Evolutionary conservation across 1,139 yeast genomes (phyloP).

Genomic region (Casaregolazyma suthepensis): DNA sequence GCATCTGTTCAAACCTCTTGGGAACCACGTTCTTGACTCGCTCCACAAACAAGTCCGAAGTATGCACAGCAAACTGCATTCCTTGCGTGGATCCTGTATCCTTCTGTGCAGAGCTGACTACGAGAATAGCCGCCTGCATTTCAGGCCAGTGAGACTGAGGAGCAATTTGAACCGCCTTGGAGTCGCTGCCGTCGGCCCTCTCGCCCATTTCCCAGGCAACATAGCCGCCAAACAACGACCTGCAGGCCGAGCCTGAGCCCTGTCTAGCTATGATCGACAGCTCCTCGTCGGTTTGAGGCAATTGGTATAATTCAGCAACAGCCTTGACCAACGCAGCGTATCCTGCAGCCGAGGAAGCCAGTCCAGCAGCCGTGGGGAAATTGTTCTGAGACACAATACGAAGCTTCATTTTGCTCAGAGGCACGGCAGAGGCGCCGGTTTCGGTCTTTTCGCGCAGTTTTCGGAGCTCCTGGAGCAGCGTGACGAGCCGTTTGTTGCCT

Average conservation of each 20-base stretch:
- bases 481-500: conserved; percentile 62
- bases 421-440: conserved; percentile 46
- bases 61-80: conserved; percentile 89
- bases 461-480: conserved; percentile 75
- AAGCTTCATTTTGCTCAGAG: conserved; percentile 57
- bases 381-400: conserved; percentile 91
- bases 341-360: conserved; percentile 97
- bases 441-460: conserved; percentile 50
- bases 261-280: conserved; percentile 91
- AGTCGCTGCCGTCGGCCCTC: conserved; percentile 68
- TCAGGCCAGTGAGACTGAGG: conserved; percentile 83
- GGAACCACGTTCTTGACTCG: conserved; percentile 83
- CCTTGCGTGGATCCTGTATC: conserved; percentile 94
- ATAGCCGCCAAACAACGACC: conserved; percentile 94
- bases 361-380: conserved; percentile 98
- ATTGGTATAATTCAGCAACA: conserved; percentile 70
- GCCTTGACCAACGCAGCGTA: conserved; percentile 92
- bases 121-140: conserved; percentile 86
- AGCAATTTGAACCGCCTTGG: conserved; percentile 88
- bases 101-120: conserved; percentile 87
- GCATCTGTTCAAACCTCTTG: conserved; percentile 74
- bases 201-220: conserved; percentile 99
- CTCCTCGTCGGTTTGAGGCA: conserved; percentile 77
- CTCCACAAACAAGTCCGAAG: conserved; percentile 77
- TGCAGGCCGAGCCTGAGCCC: conserved; percentile 97